Evolutionary conservation across 2,329 filamentous ascomycete genomes (phyloP).

Genomic region (Ophiostoma montium): DNA sequence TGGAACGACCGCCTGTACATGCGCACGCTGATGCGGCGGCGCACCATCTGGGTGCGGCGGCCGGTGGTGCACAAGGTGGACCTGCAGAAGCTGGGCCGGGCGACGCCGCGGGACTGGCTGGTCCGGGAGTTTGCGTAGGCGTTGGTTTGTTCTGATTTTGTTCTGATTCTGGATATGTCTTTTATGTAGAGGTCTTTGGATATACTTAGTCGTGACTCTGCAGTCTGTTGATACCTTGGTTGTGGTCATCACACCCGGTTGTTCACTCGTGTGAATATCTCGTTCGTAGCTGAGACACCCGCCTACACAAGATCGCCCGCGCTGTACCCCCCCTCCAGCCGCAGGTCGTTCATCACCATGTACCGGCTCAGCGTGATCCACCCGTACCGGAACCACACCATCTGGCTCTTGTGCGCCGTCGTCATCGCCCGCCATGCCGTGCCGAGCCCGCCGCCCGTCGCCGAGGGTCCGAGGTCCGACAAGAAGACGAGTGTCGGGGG

Average conservation of each 20-base stretch:
- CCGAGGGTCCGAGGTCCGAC: slow-evolving; percentile 38
- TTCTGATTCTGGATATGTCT: too few species aligned
- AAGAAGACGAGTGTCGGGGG: slow-evolving; percentile 54
- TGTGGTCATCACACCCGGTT: too few species aligned
- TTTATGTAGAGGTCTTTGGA: too few species aligned
- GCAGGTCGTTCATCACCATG: slow-evolving; percentile 89
- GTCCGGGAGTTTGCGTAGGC: slow-evolving; percentile 10
- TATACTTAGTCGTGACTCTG: too few species aligned
- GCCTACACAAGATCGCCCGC: neutral
- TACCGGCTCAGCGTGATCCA: slow-evolving; percentile 88
- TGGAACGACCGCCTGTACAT: neutral
- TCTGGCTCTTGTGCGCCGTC: slow-evolving; percentile 80
- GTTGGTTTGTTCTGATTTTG: neutral
- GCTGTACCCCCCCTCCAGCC: slow-evolving; percentile 29
- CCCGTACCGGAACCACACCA: slow-evolving; percentile 96
- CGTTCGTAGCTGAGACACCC: too few species aligned
- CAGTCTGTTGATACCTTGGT: too few species aligned
- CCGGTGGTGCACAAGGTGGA: neutral
- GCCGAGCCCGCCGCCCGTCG: slow-evolving; percentile 26
- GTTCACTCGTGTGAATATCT: too few species aligned
- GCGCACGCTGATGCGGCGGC: neutral
- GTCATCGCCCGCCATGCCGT: slow-evolving; percentile 78
- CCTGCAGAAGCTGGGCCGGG: neutral
- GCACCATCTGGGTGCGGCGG: neutral
- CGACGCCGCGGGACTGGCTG: slow-evolving; percentile 5